Base-by-base conservation (phyloP, 1,139 yeast genomes). In the Suhomyces ambrosiae region DNA sequence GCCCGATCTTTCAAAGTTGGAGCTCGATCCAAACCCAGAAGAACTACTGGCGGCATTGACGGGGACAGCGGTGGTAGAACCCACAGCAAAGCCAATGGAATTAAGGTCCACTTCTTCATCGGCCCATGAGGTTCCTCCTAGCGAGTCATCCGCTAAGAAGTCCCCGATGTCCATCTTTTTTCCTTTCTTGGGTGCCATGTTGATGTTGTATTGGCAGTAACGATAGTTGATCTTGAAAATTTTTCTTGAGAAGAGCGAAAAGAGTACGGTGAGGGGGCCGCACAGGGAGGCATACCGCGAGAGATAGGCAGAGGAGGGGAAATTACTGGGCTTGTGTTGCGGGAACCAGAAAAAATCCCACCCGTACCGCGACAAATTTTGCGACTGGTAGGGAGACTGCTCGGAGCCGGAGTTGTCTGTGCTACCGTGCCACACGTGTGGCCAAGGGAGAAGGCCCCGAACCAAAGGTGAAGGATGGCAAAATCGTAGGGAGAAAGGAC, bases 121-220 rank as follows among this genome's bases (percentile, higher is more conserved):
- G 31, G 61, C 63, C 63, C 63, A 58, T 13, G 56, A 52, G 26
- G 59, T 55, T 7, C 70, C 69, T 27, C 77, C 77, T 43, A 68
- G 61, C 34, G 74, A 53, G 35, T 70, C 72, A 54, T 71, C 76
- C 50, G 76, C 73, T 53, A 71, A 68, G 59, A 71, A 71, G 50
- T 74, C 64, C 48, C 76, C 74, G 56, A 71, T 67, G 63, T 71
- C 76, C 77, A 71, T 71, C 58, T 70, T 71, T 42, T 66, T 62
- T 51, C 68, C 69, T 55, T 71, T 71, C 47, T 72, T 72, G 25
- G 43, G 65, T 44, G 62, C 65, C 65, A 56, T 50, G 39, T 22
- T 45, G 39, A 14, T 25, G 15, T 14, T 25, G 23, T 26, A 30
- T 18, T 30, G 28, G 19, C 11, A 23, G 11, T 23, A 12, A 23